These are phyloP conservation scores for Epichloe sibirici DNA, from an alignment of 2,329 filamentous ascomycete species.

Conservation along the genomic window DNA sequence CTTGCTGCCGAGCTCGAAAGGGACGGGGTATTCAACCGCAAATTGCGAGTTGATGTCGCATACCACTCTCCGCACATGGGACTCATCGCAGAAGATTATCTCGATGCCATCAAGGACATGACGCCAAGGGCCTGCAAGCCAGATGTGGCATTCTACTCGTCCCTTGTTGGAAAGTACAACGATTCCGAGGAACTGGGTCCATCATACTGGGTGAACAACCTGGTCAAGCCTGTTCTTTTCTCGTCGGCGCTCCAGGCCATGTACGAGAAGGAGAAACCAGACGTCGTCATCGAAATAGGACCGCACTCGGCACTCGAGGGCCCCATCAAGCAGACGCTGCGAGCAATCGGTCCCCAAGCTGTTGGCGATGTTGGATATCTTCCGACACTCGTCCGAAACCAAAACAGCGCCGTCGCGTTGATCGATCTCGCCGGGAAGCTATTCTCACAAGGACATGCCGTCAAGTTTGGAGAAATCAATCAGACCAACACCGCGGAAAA, in stretches of 20 bases:
- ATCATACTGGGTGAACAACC: conserved; percentile 33
- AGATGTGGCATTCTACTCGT: conserved; percentile 32
- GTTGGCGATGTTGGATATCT: conserved; percentile 29
- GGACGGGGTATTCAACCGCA: conserved; percentile 33
- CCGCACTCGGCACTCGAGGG: conserved; percentile 38
- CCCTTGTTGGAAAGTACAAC: conserved; percentile 27
- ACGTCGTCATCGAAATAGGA: conserved; percentile 30
- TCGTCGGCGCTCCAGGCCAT: conserved; percentile 22
- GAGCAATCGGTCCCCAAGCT: conserved; percentile 28
- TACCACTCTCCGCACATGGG: conserved; percentile 46
- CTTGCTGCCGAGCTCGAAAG: conserved; percentile 26
- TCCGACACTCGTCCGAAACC: conserved; percentile 37
- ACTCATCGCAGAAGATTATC: conserved; percentile 34
- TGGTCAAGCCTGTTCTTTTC: conserved; percentile 30
- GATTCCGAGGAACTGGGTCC: conserved; percentile 23
- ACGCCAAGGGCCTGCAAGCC: conserved; percentile 11
- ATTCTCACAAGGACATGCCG: conserved; percentile 29
- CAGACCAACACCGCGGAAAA: conserved; percentile 13
- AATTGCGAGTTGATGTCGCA: conserved; percentile 36
- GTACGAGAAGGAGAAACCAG: conserved; percentile 14
- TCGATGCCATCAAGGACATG: conserved; percentile 18
- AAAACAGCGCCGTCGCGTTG: conserved; percentile 33
- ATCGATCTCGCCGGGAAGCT: conserved; percentile 31
- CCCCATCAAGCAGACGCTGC: conserved; percentile 38
- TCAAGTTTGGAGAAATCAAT: conserved; percentile 36